Evolutionary conservation across 2,329 filamentous ascomycete species (phyloP), one percentile per base, ranked within the genome.

Genomic region (Fusarium brachygibbosum): DNA sequence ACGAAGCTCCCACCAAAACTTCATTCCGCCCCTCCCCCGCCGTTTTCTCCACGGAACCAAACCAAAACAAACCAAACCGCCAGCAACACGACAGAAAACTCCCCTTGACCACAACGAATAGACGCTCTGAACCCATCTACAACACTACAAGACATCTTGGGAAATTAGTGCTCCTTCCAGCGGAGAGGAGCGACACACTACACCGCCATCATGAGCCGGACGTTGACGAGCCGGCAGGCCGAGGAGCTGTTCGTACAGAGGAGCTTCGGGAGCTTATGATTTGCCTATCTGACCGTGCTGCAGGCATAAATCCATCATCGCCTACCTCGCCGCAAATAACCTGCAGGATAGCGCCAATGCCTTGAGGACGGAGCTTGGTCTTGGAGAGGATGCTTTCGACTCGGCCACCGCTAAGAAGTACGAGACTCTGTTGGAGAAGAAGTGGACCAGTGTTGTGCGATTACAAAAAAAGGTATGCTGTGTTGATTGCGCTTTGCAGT

Each of bases 371-470:
- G 94, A 98, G 79, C 82, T 93, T n/a, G 86, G 86, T 57, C 86
- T 97, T 6, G 87, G 89, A 52, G 88, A 92, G 70, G 81, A 87
- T 57, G 82, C 82, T 48, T 94, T 97, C 75, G 93, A 97, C 77
- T 85, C 92, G 66, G 87, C 88, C 19, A 97, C 93, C 21, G 87
- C 91, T 53, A 97, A 97, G 84, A 97, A 97, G 82, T 98, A 98
- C 82, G 94, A 97, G 81, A 92, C 93, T 3, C 82, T 98, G 29
- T 82, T 98, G 71, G 95, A 98, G 85, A 98, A 97, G 87, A 98
- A 98, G 84, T 98, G 95, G 95, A 98, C 95, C 21, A 96, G 93
- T 75, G 92, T 98, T 29, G 94, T 98, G 75, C 88, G 95, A 66
- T 81, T 98, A 79, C 95, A 98, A 82, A 98, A 97, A 82, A 98